A percentile compares a stretch with the other conserved stretches of the same genome.
phyloP scores from a whole-genome alignment of 305 asterid species.

The Rubia balearica region DNA sequence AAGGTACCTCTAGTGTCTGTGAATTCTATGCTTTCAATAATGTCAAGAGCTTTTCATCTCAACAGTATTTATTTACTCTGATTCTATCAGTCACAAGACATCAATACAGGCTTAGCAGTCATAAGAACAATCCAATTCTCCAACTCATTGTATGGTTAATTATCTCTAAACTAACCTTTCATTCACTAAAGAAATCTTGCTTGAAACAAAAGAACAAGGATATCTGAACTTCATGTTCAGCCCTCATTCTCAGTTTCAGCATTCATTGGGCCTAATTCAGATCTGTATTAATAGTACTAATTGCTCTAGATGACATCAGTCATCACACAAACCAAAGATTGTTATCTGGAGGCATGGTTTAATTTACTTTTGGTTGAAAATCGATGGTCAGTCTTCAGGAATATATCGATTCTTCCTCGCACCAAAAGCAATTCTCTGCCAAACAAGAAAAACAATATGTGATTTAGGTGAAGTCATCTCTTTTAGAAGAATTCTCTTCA shows the following conservation, averaged over 20 bases:
- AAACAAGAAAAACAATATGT: not conserved
- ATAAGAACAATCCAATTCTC: too few relatives aligned
- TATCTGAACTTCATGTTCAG: too few relatives aligned
- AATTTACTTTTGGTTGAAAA: not conserved
- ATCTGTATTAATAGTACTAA: not conserved
- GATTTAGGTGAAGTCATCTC: slow-evolving; percentile 1
- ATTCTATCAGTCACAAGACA: too few relatives aligned
- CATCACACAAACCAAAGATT: not conserved
- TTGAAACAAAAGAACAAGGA: too few relatives aligned
- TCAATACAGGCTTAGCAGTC: too few relatives aligned
- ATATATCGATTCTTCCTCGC: slow-evolving; percentile 77
- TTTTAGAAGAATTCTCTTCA: too few relatives aligned
- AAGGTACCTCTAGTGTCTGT: not conserved
- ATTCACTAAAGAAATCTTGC: too few relatives aligned
- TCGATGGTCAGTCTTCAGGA: slow-evolving; percentile 53
- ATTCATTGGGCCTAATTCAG: too few relatives aligned
- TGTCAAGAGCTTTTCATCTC: not conserved
- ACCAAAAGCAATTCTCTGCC: slow-evolving; percentile 85
- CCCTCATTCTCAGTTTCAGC: too few relatives aligned
- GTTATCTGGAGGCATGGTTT: not conserved
- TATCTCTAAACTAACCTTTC: too few relatives aligned
- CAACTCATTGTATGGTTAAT: too few relatives aligned
- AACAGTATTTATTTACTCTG: not conserved
- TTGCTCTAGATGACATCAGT: not conserved
- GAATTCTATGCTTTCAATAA: not conserved